phyloP scores from a whole-genome alignment of 441 rosid genomes.

The Pelargonium australe region DNA sequence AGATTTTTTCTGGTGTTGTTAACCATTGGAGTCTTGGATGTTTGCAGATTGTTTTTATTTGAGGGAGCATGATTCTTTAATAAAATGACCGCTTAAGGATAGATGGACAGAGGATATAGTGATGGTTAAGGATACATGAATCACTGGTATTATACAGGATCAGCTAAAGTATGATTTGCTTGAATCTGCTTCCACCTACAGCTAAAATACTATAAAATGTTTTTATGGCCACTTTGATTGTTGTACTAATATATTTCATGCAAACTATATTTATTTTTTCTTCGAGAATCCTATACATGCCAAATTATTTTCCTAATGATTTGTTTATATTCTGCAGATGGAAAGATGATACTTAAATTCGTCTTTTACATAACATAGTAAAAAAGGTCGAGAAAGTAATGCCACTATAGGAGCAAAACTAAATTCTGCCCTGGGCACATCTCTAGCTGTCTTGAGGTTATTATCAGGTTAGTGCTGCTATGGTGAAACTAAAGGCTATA shows the following conservation, averaged over 20 bases:
- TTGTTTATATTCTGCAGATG: constrained; percentile 27
- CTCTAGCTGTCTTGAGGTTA: neutral
- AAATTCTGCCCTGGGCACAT: neutral
- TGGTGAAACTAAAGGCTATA: neutral
- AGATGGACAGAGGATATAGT: constrained; percentile 11
- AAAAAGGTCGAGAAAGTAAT: too few species aligned
- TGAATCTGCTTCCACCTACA: constrained; percentile 3
- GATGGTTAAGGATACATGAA: neutral
- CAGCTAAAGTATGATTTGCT: neutral
- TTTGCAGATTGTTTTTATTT: constrained; percentile 15
- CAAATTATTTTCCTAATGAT: constrained; percentile 21
- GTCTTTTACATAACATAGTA: too few species aligned
- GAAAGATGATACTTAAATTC: neutral
- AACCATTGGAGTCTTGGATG: constrained; percentile 13
- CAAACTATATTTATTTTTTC: neutral
- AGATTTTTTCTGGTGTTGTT: neutral
- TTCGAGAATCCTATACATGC: constrained; percentile 12
- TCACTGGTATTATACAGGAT: neutral
- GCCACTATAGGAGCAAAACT: too few species aligned
- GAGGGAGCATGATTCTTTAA: neutral
- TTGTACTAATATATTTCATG: neutral
- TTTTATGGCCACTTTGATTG: neutral
- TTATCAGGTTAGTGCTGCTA: neutral
- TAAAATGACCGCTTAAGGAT: constrained; percentile 8
- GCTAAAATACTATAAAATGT: constrained; percentile 3